A percentile compares a stretch with the other conserved stretches of the same genome.
Evolutionary conservation across 2,329 filamentous ascomycete species (phyloP).

Genomic region (Teratosphaeria gauchensis): DNA sequence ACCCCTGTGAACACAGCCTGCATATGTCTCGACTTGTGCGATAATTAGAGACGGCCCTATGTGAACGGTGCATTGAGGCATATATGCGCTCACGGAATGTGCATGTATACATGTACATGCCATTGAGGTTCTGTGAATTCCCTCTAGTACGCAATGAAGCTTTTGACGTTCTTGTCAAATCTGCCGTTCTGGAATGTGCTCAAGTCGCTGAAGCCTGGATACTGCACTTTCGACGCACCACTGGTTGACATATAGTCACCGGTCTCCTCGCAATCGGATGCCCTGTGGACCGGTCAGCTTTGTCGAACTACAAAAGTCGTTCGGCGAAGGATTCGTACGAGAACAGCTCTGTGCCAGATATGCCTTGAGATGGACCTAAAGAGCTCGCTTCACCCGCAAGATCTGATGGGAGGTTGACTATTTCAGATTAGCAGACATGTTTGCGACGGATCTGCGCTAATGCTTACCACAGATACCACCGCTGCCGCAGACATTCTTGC

Average conservation of each 20-base stretch:
- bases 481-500: neutral
- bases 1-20: too few species aligned
- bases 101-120: too few species aligned
- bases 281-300: neutral
- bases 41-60: too few species aligned
- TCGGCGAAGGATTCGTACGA: neutral
- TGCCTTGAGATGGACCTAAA: neutral
- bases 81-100: too few species aligned
- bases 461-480: neutral
- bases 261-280: neutral
- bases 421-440: neutral
- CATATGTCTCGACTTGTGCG: too few species aligned
- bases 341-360: neutral
- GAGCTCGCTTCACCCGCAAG: neutral
- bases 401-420: neutral
- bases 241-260: neutral
- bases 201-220: neutral
- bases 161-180: neutral
- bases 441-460: neutral
- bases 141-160: neutral
- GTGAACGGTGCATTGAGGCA: too few species aligned
- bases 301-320: neutral
- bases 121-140: too few species aligned
- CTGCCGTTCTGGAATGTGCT: neutral
- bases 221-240: neutral